Percentiles rank a stretch among this genome's conserved stretches.
These are phyloP conservation scores for Tubosaeta sp. DNA, from an alignment of 768 basidiomycete species.

Conservation along the genomic window DNA sequence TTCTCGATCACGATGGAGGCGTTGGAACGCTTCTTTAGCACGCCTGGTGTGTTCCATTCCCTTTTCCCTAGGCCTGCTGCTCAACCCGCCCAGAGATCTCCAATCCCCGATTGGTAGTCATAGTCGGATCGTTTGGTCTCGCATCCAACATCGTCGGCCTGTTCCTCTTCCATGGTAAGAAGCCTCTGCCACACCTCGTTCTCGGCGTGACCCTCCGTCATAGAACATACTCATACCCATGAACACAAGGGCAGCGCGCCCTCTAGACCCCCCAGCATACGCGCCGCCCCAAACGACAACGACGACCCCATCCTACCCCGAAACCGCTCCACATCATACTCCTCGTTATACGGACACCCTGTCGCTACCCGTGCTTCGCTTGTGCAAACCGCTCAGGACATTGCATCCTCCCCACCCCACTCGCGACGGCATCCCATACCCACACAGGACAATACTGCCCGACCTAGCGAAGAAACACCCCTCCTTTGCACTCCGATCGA, in stretches of 20 bases:
- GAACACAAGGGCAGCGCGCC: conserved; percentile 36
- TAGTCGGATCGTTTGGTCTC: conserved; percentile 87
- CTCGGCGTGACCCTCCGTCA: conserved; percentile 8
- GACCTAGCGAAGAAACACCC: conserved; percentile 41
- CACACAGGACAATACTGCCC: conserved; percentile 5
- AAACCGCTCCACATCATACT: conserved; percentile 42
- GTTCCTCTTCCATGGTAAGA: conserved; percentile 89
- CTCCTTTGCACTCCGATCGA: conserved; percentile 29
- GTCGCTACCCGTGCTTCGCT: conserved; percentile 67
- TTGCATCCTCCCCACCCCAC: conserved; percentile 40
- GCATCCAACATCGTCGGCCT: conserved; percentile 90
- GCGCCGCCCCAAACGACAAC: conserved; percentile 7
- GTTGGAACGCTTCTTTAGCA: conserved; percentile 81
- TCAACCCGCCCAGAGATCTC: conserved; percentile 62
- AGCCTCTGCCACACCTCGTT: not conserved
- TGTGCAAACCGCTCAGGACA: conserved; percentile 81
- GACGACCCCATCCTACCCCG: conserved; percentile 26
- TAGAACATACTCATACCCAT: conserved; percentile 66
- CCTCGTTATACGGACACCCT: conserved; percentile 71
- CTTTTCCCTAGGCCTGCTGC: not conserved
- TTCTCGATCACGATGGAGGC: conserved; percentile 95
- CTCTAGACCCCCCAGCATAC: conserved; percentile 40
- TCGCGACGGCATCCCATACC: not conserved
- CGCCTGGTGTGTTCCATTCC: conserved; percentile 51
- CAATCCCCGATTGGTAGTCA: conserved; percentile 81